These are phyloP conservation scores for Blastocystis sp. DNA, from an alignment of 352 stramenopile species.

Conservation along the genomic window DNA sequence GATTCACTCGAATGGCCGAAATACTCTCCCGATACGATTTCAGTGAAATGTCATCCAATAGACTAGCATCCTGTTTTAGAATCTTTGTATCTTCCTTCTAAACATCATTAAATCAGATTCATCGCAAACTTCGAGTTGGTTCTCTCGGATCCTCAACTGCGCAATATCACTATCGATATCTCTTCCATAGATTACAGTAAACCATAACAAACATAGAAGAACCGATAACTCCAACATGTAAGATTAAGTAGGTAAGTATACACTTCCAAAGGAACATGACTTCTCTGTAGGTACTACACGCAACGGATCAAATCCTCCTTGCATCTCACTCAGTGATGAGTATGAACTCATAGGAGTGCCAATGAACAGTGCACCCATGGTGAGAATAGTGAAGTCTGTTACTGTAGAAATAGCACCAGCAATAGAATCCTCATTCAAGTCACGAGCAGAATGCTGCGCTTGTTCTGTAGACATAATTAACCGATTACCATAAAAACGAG, in stretches of 20 bases:
- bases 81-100: constrained; percentile 15
- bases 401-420: neutral
- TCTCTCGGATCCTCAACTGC: neutral
- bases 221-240: neutral
- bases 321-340: neutral
- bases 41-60: constrained; percentile 31
- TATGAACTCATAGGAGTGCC: neutral
- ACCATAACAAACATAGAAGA: constrained; percentile 5
- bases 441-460: neutral
- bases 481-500: neutral
- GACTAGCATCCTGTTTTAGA: neutral
- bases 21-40: neutral
- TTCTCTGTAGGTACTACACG: neutral
- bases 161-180: neutral
- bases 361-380: neutral
- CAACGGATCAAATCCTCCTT: neutral
- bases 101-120: neutral
- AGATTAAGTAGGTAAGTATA: constrained; percentile 20
- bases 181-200: neutral
- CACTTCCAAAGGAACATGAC: neutral
- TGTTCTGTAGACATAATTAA: neutral
- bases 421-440: neutral
- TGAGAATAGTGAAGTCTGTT: neutral
- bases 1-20: constrained; percentile 18
- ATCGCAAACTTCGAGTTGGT: neutral